A percentile compares a stretch with the other conserved stretches of the same genome.
Conservation (phyloP, 225 moss, liverwort and hornwort genomes). For the Rhytidiadelphus loreus region DNA sequence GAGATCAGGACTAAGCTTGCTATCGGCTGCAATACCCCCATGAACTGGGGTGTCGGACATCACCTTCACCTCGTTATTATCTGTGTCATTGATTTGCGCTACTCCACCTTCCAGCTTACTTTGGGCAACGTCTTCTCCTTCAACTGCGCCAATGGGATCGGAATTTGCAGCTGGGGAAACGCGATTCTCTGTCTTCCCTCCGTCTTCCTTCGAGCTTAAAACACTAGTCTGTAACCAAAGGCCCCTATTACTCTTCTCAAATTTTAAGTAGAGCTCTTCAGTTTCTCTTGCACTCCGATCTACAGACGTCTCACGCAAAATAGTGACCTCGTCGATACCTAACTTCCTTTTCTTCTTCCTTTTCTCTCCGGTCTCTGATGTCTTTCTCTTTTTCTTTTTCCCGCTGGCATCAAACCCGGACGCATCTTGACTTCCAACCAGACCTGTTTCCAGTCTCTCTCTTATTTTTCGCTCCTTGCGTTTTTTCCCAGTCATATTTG, state of each 20-base stretch:
- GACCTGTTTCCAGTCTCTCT: neutral
- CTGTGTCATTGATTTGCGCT: neutral
- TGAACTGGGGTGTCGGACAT: neutral
- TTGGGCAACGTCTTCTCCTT: conserved; percentile 9
- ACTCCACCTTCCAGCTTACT: conserved; percentile 3
- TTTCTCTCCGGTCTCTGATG: neutral
- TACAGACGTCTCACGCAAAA: conserved; percentile 23
- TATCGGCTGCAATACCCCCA: neutral
- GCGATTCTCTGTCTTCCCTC: neutral
- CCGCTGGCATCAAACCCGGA: neutral
- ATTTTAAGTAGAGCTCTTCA: conserved; percentile 37
- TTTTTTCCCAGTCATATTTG: neutral
- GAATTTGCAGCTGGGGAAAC: neutral
- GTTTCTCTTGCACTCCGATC: conserved; percentile 49
- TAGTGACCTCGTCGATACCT: neutral
- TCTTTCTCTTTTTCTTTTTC: conserved; percentile 11
- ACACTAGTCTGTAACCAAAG: conserved; percentile 4
- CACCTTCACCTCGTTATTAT: neutral
- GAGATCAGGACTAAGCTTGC: neutral
- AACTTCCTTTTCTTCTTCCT: conserved; percentile 4
- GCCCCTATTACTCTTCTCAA: conserved; percentile 21
- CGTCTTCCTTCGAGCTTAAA: conserved; percentile 8
- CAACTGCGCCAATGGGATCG: neutral
- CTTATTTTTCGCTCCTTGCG: neutral
- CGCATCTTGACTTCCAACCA: neutral